Base-by-base conservation (phyloP, 73 alveolate genomes). In the Paramecium sexaurelia region DNA sequence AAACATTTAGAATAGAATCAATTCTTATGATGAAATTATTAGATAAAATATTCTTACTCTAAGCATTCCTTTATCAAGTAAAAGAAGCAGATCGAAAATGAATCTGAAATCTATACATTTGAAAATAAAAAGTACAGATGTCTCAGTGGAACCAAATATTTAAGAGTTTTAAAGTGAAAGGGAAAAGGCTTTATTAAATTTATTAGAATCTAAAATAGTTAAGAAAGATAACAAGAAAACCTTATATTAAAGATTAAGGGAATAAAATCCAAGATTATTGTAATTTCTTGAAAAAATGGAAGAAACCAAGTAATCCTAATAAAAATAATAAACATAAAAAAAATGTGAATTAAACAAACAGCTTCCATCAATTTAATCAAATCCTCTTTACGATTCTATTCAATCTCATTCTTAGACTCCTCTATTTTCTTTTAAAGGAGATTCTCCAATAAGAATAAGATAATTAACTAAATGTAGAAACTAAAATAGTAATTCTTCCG, bases 401-500 rank as follows among this genome's bases (percentile, higher is more conserved):
- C 26, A 29, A 61, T 61, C 83, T 61, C 7, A 29, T 61, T 61
- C 83, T 61, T 6, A 26, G 17, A 61, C 83, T 61, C 83, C 83
- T 61, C 19, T 61, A 8, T 61, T 61, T 61, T 29, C 83, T 29
- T 61, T 32, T 61, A 61, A 32, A 61, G 83, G 83, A 32, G 83
- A 61, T 29, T 61, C 83, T 61, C 83, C 83, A 61, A 61, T 61
- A 26, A 61, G 83, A 61, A 61, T 61, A 29, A 61, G 43, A 61
- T 61, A 61, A 61, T 61, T 61, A 11, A 61, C 83, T 13, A 61
- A 32, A 61, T 26, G 26, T 10, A 61, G 83, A 61, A 26, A 61
- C 26, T 8, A 61, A 29, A 26, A 61, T 11, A 61, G 83, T 32
- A 61, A 61, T 27, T 61, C 83, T 1, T 61, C 83, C 11, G 83